Base-by-base conservation (phyloP, 257 asterid genomes). In the Handroanthus guayacan region DNA sequence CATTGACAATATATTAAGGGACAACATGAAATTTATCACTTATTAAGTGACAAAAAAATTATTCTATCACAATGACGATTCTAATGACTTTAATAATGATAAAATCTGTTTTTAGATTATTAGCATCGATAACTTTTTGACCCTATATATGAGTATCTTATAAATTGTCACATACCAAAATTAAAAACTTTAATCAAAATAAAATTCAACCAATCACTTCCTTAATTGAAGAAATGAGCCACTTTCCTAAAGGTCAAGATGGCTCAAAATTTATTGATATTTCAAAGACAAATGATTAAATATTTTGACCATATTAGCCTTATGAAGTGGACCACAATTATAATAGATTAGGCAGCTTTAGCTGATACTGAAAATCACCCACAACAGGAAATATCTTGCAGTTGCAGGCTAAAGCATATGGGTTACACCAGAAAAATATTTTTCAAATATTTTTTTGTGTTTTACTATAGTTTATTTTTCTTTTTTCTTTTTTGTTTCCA, bases 311-410 rank as follows among this genome's bases (percentile, higher is more conserved):
- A 57, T 45, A 70, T 70, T 70, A 71, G 81, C 41, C 71, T 18
- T 18, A 50, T 38, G 63, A 43, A 34, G 75, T 76, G 82, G 84
- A 76, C 82, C 79, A 67, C 79, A 66, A 71, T 75, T 68, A 81
- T 76, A 6, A 76, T 74, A 20, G 14, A 81, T 73, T 25, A 61
- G 61, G 80, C 86, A 83, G 86, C 86, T 76, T 82, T 82, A 82
- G 72, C 63, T 79, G 80, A 83, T 76, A 45, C 60, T 58, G 60
- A 68, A 75, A 67, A 79, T 75, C 86, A 79, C 52, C 72, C 71
- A 58, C 67, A 77, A 73, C 82, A 73, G 61, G 74, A 71, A 79
- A 66, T 70, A 39, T 79, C 67, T 67, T 76, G 82, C 74, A 81
- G 78, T 54, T 67, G 71, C 80, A 58, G 85, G 74, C 31, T 66